Percentiles rank a stretch among this genome's conserved stretches.
These are phyloP conservation scores for Lactuca saligna DNA, from an alignment of 129 eudicot genomes.

Conservation along the genomic window DNA sequence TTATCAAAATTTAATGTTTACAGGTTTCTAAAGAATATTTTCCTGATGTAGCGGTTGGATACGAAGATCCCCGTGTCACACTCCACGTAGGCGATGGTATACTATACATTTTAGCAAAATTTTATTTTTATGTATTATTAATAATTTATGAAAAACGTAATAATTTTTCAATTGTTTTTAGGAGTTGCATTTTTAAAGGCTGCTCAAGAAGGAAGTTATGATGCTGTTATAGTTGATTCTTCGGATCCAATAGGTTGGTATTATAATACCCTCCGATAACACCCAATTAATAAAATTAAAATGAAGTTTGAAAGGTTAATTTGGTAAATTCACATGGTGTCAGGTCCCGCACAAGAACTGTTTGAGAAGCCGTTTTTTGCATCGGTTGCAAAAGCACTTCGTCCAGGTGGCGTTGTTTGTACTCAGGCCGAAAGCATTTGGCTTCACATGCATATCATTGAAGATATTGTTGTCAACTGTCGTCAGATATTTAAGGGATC, in stretches of 20 bases:
- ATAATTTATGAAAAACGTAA: not conserved
- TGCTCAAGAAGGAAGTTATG: conserved; percentile 84
- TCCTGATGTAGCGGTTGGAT: conserved; percentile 88
- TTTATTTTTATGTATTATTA: not conserved
- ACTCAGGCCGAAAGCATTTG: conserved; percentile 99
- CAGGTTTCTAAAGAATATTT: conserved; percentile 93
- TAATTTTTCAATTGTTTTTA: conserved; percentile 15
- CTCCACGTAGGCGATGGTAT: conserved; percentile 93
- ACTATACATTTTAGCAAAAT: not conserved
- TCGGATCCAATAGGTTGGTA: conserved; percentile 90
- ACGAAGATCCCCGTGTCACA: conserved; percentile 80
- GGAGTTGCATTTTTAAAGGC: conserved; percentile 92
- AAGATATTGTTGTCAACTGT: conserved; percentile 86
- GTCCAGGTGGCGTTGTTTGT: conserved; percentile 97
- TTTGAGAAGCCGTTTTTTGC: conserved; percentile 93
- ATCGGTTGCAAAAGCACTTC: conserved; percentile 89
- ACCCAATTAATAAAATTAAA: not conserved
- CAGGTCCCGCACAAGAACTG: conserved; percentile 97
- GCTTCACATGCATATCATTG: conserved; percentile 99
- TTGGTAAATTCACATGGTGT: conserved; percentile 18
- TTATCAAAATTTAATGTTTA: not conserved
- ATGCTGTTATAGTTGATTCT: conserved; percentile 96
- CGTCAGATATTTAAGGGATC: conserved; percentile 94
- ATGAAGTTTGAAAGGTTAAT: not conserved
- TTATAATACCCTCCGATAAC: not conserved